These are phyloP conservation scores for Flaveria floridana DNA, from an alignment of 140 eudicot genomes.

Conservation along the genomic window DNA sequence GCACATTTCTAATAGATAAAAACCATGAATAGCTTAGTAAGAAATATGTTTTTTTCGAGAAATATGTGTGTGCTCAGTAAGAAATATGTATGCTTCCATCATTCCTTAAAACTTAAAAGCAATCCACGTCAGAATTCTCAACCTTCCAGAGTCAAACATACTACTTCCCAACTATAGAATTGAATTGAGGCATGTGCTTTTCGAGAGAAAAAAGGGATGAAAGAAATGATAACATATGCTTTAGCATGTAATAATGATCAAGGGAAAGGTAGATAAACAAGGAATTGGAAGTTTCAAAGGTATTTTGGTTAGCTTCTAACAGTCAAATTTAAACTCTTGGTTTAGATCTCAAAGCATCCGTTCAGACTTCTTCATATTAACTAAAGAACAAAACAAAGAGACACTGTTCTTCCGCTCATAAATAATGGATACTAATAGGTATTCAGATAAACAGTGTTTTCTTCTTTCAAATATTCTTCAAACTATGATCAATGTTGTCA, in stretches of 20 bases:
- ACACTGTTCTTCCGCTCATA: background rate
- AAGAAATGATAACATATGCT: background rate
- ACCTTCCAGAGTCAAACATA: background rate
- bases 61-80: background rate
- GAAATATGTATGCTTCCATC: background rate
- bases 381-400: background rate
- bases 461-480: background rate
- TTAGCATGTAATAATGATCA: background rate
- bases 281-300: background rate
- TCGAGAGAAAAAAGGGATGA: background rate
- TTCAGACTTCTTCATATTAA: background rate
- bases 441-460: background rate
- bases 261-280: background rate
- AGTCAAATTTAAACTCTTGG: background rate
- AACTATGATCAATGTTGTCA: background rate
- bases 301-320: background rate
- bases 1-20: background rate
- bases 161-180: background rate
- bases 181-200: background rate
- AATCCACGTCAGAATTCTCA: background rate
- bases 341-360: background rate
- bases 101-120: background rate
- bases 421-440: background rate
- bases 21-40: conserved; percentile 9
- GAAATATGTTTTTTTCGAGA: background rate